Conservation (phyloP, 106 monocot species). For the Triglochin maritima region DNA sequence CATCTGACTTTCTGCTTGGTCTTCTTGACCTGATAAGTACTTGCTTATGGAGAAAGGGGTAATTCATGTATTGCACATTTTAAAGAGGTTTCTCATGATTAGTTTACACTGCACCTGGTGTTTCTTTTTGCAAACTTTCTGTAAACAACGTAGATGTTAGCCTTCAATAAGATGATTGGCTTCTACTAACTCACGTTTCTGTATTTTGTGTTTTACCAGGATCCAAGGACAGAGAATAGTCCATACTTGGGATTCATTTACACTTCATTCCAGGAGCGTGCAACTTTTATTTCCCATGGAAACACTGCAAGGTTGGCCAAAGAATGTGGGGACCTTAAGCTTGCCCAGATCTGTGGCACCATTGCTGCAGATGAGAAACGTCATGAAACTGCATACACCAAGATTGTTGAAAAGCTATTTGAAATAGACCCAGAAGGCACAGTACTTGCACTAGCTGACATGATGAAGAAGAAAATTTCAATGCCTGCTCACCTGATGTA, state of each 20-base stretch:
- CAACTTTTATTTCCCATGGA: conserved; percentile 66
- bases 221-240: conserved; percentile 65
- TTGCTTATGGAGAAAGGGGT: no score
- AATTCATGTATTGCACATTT: no score
- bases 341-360: conserved; percentile 47
- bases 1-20: no score
- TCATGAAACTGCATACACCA: conserved; percentile 55
- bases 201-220: conserved; percentile 12
- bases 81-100: no score
- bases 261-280: conserved; percentile 75
- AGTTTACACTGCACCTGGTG: no score
- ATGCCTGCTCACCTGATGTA: conserved; percentile 84
- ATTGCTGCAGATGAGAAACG: conserved; percentile 85
- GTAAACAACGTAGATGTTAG: no score
- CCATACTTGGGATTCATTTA: conserved; percentile 60
- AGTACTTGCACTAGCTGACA: conserved; percentile 48
- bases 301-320: conserved; percentile 70
- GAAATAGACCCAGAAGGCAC: conserved; percentile 48
- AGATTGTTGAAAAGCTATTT: conserved; percentile 48
- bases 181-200: no score
- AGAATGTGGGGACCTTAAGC: conserved; percentile 40
- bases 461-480: conserved; percentile 67
- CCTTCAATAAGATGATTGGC: no score
- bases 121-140: no score
- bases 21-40: no score